Percentiles rank a stretch among this genome's conserved stretches.
phyloP scores from a whole-genome alignment of 345 rosid species.

The Nephelium lappaceum region DNA sequence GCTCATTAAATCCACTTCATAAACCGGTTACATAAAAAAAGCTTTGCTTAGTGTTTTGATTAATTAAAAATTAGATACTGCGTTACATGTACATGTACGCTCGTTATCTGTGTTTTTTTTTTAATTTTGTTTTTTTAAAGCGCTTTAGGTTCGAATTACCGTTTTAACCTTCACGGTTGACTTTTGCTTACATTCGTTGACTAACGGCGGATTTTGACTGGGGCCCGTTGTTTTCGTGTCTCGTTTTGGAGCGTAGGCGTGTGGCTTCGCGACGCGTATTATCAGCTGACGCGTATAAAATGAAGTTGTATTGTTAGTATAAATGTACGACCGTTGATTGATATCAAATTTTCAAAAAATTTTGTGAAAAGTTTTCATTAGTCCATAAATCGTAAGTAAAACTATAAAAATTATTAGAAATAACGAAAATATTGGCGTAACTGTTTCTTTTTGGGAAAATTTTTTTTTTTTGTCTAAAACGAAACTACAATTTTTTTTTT shows the following conservation, averaged over 20 bases:
- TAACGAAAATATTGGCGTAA: too few relatives aligned
- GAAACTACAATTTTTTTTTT: too few relatives aligned
- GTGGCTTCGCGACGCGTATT: neutral
- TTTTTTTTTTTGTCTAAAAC: too few relatives aligned
- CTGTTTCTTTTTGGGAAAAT: too few relatives aligned
- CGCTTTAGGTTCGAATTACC: neutral
- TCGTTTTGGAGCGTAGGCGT: neutral
- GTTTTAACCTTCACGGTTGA: conserved; percentile 20
- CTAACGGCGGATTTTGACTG: neutral
- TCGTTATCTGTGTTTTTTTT: neutral
- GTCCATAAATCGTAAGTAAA: too few relatives aligned
- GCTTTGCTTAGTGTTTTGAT: too few relatives aligned
- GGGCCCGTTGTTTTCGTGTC: neutral
- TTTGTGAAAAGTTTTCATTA: neutral
- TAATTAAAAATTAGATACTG: neutral
- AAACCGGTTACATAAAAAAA: neutral
- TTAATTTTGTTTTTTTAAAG: neutral
- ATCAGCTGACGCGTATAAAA: neutral
- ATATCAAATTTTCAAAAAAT: too few relatives aligned
- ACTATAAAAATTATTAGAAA: too few relatives aligned
- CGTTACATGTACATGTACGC: neutral
- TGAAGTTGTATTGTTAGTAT: neutral
- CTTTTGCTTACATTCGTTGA: conserved; percentile 6
- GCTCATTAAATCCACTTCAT: conserved; percentile 37
- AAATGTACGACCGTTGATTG: neutral